These are phyloP conservation scores for Aspergillus affinis DNA, from an alignment of 495 filamentous ascomycete genomes.

Conservation along the genomic window DNA sequence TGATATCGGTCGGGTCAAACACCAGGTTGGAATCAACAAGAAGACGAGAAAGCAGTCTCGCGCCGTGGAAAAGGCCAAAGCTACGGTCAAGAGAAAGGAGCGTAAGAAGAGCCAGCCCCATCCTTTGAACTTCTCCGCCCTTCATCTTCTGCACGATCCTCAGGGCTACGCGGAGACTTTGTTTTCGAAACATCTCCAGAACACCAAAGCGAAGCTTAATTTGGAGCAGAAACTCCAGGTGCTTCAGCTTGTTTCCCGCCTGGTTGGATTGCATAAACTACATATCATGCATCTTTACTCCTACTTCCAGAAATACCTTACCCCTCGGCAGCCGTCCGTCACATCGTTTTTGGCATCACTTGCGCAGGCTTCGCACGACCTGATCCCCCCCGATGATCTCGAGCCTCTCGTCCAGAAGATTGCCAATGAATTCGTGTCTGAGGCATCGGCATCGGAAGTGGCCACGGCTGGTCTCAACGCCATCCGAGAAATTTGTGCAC, in stretches of 20 bases:
- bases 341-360: conserved; percentile 92
- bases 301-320: conserved; percentile 81
- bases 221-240: conserved; percentile 90
- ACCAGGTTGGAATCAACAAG: conserved; percentile 89
- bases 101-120: conserved; percentile 84
- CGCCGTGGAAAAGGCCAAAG: conserved; percentile 72
- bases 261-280: conserved; percentile 92
- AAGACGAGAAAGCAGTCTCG: conserved; percentile 86
- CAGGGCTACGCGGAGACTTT: conserved; percentile 91
- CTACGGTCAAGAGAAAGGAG: conserved; percentile 76
- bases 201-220: conserved; percentile 76
- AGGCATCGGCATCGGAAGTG: conserved; percentile 87
- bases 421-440: conserved; percentile 96
- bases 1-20: conserved; percentile 77
- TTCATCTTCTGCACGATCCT: conserved; percentile 93
- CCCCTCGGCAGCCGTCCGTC: conserved; percentile 86
- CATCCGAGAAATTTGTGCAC: conserved; percentile 88
- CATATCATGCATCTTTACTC: conserved; percentile 82
- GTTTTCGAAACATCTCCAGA: conserved; percentile 89
- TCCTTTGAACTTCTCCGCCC: conserved; percentile 93
- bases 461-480: conserved; percentile 91
- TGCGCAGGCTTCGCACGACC: conserved; percentile 85
- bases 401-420: conserved; percentile 94
- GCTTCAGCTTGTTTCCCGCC: conserved; percentile 82
- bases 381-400: conserved; percentile 90